Conservation (phyloP, 2,329 filamentous ascomycete species). For the Aspergillus neotritici region DNA sequence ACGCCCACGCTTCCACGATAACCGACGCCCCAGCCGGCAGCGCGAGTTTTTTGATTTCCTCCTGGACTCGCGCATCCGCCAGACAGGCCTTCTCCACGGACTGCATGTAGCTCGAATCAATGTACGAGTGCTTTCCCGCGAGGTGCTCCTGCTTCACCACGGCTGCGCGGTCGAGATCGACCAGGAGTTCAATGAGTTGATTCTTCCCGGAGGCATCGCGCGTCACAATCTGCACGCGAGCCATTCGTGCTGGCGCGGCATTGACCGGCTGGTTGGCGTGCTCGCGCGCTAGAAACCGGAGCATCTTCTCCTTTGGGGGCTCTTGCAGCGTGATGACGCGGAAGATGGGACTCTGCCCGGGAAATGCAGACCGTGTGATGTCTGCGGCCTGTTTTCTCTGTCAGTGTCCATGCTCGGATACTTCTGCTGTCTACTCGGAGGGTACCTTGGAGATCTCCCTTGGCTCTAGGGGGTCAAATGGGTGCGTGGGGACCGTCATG, state of each 20-base stretch:
- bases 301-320: slow-evolving; percentile 46
- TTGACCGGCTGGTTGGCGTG: slow-evolving; percentile 23
- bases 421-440: too few relatives aligned
- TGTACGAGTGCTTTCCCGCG: slow-evolving; percentile 22
- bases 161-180: slow-evolving; percentile 15
- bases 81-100: slow-evolving; percentile 46
- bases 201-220: slow-evolving; percentile 5
- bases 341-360: slow-evolving; percentile 37
- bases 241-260: slow-evolving; percentile 31
- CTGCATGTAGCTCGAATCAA: slow-evolving; percentile 43
- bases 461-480: slow-evolving; percentile 28
- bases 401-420: too few relatives aligned
- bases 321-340: slow-evolving; percentile 49
- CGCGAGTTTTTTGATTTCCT: slow-evolving; percentile 34
- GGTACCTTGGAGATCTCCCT: slow-evolving; percentile 27
- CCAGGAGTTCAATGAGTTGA: slow-evolving; percentile 18
- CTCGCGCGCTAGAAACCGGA: slow-evolving; percentile 43
- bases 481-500: slow-evolving; percentile 19
- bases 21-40: slow-evolving; percentile 44
- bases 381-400: slow-evolving; percentile 21
- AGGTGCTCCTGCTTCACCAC: slow-evolving; percentile 16
- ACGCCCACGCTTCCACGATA: slow-evolving; percentile 52
- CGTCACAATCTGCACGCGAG: slow-evolving; percentile 35
- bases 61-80: slow-evolving; percentile 39
- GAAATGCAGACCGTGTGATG: slow-evolving; percentile 32